phyloP scores from a whole-genome alignment of 2,329 filamentous ascomycete species.

The Diaporthe destruens region DNA sequence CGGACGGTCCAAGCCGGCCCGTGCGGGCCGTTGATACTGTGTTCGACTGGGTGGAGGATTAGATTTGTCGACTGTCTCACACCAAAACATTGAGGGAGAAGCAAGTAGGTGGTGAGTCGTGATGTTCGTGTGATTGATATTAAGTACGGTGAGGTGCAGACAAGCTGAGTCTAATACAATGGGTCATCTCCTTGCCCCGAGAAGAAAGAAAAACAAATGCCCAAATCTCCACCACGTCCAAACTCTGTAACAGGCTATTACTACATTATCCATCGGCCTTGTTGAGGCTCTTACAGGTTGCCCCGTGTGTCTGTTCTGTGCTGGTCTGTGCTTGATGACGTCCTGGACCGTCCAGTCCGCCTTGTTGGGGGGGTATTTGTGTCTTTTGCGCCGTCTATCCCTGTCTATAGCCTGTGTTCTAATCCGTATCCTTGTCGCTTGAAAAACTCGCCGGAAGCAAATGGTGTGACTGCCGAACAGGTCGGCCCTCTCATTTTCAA shows the following conservation, averaged over 20 bases:
- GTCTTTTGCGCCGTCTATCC: conserved; percentile 37
- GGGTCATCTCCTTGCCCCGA: neutral
- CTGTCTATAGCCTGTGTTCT: conserved; percentile 20
- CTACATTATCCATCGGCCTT: conserved; percentile 24
- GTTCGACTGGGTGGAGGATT: neutral
- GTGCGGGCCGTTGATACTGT: neutral
- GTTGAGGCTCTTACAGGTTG: conserved; percentile 13
- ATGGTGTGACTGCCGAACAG: neutral
- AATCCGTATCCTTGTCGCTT: conserved; percentile 27
- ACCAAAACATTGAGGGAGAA: neutral
- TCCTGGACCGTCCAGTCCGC: conserved; percentile 24
- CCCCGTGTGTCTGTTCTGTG: conserved; percentile 3
- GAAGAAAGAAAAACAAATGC: neutral
- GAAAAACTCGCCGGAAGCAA: neutral
- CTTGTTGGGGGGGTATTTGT: conserved; percentile 27
- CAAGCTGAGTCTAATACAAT: conserved; percentile 15
- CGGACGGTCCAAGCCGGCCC: neutral
- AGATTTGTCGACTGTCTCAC: neutral
- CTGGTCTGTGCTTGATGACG: neutral
- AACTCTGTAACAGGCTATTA: conserved; percentile 13
- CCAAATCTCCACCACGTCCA: conserved; percentile 1
- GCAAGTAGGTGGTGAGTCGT: neutral
- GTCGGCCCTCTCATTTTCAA: neutral
- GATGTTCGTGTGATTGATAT: conserved; percentile 4
- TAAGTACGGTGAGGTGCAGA: conserved; percentile 22